Evolutionary conservation across 1,284 basidiomycete genomes (phyloP), one percentile per base, ranked within the genome.

Genomic region (Coniophora puteana): DNA sequence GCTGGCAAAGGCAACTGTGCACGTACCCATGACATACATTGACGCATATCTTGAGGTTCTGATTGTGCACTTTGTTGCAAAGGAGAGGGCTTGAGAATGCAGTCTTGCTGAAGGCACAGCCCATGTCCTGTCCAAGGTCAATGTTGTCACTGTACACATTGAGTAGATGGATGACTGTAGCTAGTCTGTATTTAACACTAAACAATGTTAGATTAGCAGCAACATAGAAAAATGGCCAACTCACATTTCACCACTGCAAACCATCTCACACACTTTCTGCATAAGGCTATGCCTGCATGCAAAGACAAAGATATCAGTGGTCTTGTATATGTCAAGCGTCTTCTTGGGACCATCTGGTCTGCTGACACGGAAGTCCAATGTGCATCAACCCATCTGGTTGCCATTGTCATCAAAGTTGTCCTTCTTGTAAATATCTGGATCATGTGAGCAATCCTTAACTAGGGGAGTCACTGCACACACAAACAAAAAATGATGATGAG

Each of bases 1-100:
- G 30, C 41, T 62, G 57, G 35, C 61, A 63, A 2, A 27, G 3
- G 8, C 49, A 29, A 22, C 51, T 52, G 38, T 65, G 60, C 0
- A 52, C 54, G 32, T 59, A 55, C 0, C 62, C 51, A 38, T 66
- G 63, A 33, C 65, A 66, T 0, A 50, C 40, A 16, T 47, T 49
- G 7, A 53, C 46, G 40, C 53, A 49, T 0, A 54, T 28, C 0
- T n/a, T 22, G 8, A 46, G 28, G 4, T 36, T 24, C 10, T 17
- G 17, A 1, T 17, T 13, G 7, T 31, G 18, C 4, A 46, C 44
- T n/a, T 38, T 33, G 3, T 41, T 34, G 1, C 46, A 51, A 11
- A 57, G 49, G n/a, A n/a, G n/a, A 25, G 52, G 49, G 12, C 49
- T 50, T 14, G 41, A 17, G 10, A 20, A n/a, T 10, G 46, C 29